Evolutionary conservation across 2,329 filamentous ascomycete genomes (phyloP).

Genomic region (Fusarium stilboides): DNA sequence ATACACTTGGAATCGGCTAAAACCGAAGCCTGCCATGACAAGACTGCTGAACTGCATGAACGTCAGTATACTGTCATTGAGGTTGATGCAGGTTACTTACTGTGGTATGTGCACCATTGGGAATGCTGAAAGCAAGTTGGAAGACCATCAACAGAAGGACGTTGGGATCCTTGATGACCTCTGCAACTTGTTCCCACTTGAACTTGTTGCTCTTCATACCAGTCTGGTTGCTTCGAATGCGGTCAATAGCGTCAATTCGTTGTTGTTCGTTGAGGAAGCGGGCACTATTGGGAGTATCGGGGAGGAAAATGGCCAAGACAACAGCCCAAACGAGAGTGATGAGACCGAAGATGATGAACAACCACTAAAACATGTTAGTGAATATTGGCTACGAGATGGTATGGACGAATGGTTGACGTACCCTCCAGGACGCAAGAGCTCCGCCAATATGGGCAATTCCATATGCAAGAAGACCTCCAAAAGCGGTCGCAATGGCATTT

Average conservation of each 20-base stretch:
- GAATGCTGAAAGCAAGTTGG: slow-evolving; percentile 40
- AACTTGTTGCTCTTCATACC: slow-evolving; percentile 42
- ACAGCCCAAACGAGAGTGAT: slow-evolving; percentile 42
- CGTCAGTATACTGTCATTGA: neutral
- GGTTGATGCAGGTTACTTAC: neutral
- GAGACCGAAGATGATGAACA: slow-evolving; percentile 45
- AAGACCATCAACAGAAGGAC: slow-evolving; percentile 43
- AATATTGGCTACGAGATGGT: fast-evolving
- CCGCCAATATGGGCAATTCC: slow-evolving; percentile 44
- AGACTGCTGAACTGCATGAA: slow-evolving; percentile 41
- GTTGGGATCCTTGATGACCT: slow-evolving; percentile 41
- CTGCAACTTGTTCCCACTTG: slow-evolving; percentile 45
- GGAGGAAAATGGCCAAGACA: slow-evolving; percentile 32
- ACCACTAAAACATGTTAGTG: slow-evolving; percentile 19
- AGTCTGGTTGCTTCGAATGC: slow-evolving; percentile 41
- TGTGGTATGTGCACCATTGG: slow-evolving; percentile 43
- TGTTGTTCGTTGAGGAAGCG: slow-evolving; percentile 38
- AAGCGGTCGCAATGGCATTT: slow-evolving; percentile 40
- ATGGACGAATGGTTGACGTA: neutral
- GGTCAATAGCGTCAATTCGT: slow-evolving; percentile 28
- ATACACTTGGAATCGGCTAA: slow-evolving; percentile 40
- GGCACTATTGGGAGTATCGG: slow-evolving; percentile 37
- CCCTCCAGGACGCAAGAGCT: slow-evolving; percentile 31
- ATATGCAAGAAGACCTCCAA: slow-evolving; percentile 43
- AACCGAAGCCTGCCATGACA: slow-evolving; percentile 46